These are phyloP conservation scores for Diaporthe sp. DNA, from an alignment of 2,329 filamentous ascomycete species.

Conservation along the genomic window DNA sequence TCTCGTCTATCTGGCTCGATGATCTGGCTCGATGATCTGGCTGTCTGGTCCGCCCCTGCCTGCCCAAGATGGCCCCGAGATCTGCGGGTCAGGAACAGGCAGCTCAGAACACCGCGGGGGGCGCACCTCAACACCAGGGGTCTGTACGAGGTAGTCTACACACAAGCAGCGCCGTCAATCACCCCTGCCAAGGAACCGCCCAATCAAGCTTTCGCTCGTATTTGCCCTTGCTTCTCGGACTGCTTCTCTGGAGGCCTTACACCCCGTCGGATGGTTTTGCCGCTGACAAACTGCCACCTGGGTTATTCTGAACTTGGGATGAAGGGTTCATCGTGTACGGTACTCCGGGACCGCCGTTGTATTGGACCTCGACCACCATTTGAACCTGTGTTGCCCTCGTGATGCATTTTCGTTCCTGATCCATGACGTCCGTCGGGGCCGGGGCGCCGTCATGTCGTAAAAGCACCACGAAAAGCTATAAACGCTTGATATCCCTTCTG, in stretches of 20 bases:
- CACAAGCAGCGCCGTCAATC: not conserved
- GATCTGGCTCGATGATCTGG: slow-evolving; percentile 9
- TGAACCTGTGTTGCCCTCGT: not conserved
- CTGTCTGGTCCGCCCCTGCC: slow-evolving; percentile 14
- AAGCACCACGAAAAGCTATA: not conserved
- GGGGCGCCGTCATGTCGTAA: not conserved
- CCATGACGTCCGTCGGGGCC: too few relatives aligned
- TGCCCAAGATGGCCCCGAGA: slow-evolving; percentile 21
- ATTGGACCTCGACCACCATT: not conserved
- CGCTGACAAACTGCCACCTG: not conserved
- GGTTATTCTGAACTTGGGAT: not conserved
- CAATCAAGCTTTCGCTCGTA: slow-evolving; percentile 21
- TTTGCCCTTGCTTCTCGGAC: slow-evolving; percentile 4
- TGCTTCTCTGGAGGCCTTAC: slow-evolving; percentile 19
- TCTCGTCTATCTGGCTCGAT: slow-evolving; percentile 18
- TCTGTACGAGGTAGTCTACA: not conserved
- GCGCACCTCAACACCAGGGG: not conserved
- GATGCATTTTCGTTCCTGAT: not conserved
- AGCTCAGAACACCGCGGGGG: slow-evolving; percentile 12
- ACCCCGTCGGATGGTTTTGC: not conserved
- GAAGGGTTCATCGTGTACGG: not conserved
- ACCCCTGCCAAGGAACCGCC: slow-evolving; percentile 13
- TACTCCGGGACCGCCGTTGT: not conserved
- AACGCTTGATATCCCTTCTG: not conserved
- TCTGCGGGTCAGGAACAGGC: slow-evolving; percentile 26